These are phyloP conservation scores for Piromyces finnis DNA, from an alignment of 192 early-diverging fungal genomes.

Conservation along the genomic window DNA sequence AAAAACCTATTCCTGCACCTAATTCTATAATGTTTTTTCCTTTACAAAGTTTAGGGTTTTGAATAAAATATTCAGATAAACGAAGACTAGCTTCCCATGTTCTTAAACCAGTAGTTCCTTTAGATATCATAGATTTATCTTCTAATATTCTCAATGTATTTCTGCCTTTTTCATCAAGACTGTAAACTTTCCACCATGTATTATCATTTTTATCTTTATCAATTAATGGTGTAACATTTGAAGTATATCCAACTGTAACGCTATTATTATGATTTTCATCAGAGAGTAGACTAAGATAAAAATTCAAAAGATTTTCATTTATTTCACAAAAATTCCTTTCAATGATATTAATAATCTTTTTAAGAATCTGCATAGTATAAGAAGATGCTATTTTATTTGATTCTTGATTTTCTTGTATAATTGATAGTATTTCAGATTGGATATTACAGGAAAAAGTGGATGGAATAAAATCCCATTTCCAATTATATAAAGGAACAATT, in stretches of 20 bases:
- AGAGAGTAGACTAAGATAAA: not conserved
- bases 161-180: not conserved
- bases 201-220: not conserved
- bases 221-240: not conserved
- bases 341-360: not conserved
- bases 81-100: slow-evolving; percentile 43
- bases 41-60: not conserved
- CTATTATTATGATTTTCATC: not conserved
- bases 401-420: not conserved
- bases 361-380: not conserved
- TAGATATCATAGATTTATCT: slow-evolving; percentile 22
- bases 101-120: slow-evolving; percentile 39
- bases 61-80: slow-evolving; percentile 24
- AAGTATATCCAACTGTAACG: no score
- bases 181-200: not conserved
- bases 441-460: not conserved
- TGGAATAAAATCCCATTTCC: not conserved
- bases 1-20: not conserved
- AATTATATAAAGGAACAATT: not conserved
- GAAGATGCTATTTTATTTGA: not conserved
- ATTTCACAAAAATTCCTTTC: not conserved
- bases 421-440: not conserved
- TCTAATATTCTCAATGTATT: slow-evolving; percentile 13
- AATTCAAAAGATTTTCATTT: not conserved
- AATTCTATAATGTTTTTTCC: not conserved